Percentiles rank a stretch among this genome's conserved stretches.
phyloP scores from a whole-genome alignment of 164 flowering plant genomes.

The Macadamia integrifolia region DNA sequence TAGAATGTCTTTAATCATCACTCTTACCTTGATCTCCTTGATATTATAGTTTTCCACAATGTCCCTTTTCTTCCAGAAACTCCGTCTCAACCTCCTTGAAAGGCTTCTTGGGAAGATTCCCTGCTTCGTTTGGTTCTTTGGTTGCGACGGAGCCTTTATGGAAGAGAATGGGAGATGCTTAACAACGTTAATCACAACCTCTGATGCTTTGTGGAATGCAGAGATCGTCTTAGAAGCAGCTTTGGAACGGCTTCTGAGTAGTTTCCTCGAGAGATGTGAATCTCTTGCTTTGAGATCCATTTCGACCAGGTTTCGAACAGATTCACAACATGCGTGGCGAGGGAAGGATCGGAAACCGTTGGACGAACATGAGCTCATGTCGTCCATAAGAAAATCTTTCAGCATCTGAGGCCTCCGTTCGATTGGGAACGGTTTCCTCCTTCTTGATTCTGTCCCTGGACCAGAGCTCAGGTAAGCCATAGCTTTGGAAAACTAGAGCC shows the following conservation, averaged over 20 bases:
- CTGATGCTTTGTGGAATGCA: conserved; percentile 52
- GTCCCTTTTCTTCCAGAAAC: conserved; percentile 36
- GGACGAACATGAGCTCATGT: conserved; percentile 62
- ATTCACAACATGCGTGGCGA: conserved; percentile 36
- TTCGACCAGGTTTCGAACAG: conserved; percentile 48
- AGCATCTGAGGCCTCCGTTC: conserved; percentile 35
- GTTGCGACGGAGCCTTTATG: conserved; percentile 12
- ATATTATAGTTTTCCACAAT: background rate
- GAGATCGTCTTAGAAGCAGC: conserved; percentile 27
- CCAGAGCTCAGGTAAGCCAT: conserved; percentile 8
- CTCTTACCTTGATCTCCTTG: conserved; percentile 10
- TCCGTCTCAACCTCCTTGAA: conserved; percentile 32
- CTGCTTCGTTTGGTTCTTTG: conserved; percentile 5
- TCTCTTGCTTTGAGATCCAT: conserved; percentile 31
- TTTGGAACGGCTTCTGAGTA: conserved; percentile 21
- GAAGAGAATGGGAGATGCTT: conserved; percentile 36
- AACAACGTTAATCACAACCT: conserved; percentile 44
- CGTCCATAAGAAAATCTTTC: conserved; percentile 61
- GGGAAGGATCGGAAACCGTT: conserved; percentile 61
- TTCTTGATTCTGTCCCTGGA: background rate
- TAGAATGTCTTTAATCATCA: conserved; percentile 30
- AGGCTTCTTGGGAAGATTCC: conserved; percentile 29
- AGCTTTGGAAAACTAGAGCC: background rate
- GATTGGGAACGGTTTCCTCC: background rate
- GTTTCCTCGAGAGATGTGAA: conserved; percentile 1